phyloP scores from a whole-genome alignment of 208 protist genomes.

The Leptomonas pyrrhocoris region DNA sequence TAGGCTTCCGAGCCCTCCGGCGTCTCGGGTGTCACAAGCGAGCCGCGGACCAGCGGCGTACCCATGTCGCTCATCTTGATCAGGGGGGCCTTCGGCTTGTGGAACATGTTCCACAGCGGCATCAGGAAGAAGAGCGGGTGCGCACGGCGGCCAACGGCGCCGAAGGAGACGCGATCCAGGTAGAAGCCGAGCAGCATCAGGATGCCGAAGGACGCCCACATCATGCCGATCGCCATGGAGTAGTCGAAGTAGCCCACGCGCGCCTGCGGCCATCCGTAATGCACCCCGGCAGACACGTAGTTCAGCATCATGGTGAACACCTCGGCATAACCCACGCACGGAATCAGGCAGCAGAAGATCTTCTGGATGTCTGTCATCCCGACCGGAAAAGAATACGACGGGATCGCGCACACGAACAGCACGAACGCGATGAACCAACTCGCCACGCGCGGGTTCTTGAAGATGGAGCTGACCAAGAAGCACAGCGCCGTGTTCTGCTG shows the following conservation, averaged over 20 bases:
- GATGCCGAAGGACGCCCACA: slow-evolving; percentile 71
- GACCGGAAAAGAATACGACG: slow-evolving; percentile 71
- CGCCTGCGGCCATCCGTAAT: slow-evolving; percentile 49
- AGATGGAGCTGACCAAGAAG: slow-evolving; percentile 76
- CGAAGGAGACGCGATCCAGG: slow-evolving; percentile 82
- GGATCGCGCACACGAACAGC: slow-evolving; percentile 70
- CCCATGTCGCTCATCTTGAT: slow-evolving; percentile 43
- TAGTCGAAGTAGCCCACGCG: slow-evolving; percentile 51
- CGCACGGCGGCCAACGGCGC: slow-evolving; percentile 52
- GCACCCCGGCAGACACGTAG: slow-evolving; percentile 48
- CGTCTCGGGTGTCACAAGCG: slow-evolving; percentile 20
- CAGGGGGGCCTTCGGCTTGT: slow-evolving; percentile 28
- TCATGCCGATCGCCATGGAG: slow-evolving; percentile 64
- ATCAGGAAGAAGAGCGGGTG: slow-evolving; percentile 81
- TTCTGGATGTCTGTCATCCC: slow-evolving; percentile 47
- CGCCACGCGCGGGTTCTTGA: slow-evolving; percentile 77
- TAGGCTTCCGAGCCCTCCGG: slow-evolving; percentile 1
- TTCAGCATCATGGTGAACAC: slow-evolving; percentile 54
- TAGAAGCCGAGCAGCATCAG: slow-evolving; percentile 83
- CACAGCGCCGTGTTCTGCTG: slow-evolving; percentile 73
- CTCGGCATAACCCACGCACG: slow-evolving; percentile 65
- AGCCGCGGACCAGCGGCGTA: slow-evolving; percentile 25
- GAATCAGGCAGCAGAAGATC: slow-evolving; percentile 52
- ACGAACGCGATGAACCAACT: slow-evolving; percentile 64
- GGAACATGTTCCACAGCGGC: slow-evolving; percentile 46